A percentile compares a stretch with the other conserved stretches of the same genome.
Evolutionary conservation across 176 grass and related monocot genomes (phyloP).

Genomic region (Aegilops tauschii): DNA sequence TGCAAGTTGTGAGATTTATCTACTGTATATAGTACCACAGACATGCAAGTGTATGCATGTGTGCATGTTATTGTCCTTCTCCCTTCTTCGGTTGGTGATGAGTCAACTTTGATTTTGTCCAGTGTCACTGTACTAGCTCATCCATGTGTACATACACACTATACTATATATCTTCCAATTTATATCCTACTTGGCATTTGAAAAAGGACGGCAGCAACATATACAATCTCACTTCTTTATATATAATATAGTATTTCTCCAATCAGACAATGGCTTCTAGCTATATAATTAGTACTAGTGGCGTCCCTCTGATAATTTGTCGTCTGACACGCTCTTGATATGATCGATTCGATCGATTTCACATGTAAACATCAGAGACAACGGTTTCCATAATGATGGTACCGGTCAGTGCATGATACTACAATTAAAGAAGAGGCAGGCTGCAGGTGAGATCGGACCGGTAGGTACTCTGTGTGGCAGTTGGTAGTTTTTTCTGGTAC

Average conservation of each 20-base stretch:
- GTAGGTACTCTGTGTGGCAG: background rate
- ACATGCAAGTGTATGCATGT: background rate
- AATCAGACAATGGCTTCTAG: background rate
- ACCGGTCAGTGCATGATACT: background rate
- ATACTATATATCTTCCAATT: background rate
- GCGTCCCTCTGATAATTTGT: background rate
- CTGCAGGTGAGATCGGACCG: slow-evolving; percentile 10
- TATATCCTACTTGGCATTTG: background rate
- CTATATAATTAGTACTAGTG: background rate
- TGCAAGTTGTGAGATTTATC: background rate
- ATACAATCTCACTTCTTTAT: background rate
- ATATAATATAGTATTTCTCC: background rate
- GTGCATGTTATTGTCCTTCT: background rate
- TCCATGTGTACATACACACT: background rate
- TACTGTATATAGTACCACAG: background rate
- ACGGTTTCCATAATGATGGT: slow-evolving; percentile 9
- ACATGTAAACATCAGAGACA: slow-evolving; percentile 13
- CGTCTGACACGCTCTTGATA: background rate
- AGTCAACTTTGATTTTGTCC: background rate
- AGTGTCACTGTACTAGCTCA: background rate
- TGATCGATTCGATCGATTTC: background rate
- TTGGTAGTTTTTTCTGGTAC: slow-evolving; percentile 43
- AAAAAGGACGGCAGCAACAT: background rate
- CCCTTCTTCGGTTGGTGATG: background rate
- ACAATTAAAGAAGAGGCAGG: background rate